Evolutionary conservation across 306 rosid genomes (phyloP), one percentile per base, ranked within the genome.

Genomic region (Cyamopsis tetragonoloba): DNA sequence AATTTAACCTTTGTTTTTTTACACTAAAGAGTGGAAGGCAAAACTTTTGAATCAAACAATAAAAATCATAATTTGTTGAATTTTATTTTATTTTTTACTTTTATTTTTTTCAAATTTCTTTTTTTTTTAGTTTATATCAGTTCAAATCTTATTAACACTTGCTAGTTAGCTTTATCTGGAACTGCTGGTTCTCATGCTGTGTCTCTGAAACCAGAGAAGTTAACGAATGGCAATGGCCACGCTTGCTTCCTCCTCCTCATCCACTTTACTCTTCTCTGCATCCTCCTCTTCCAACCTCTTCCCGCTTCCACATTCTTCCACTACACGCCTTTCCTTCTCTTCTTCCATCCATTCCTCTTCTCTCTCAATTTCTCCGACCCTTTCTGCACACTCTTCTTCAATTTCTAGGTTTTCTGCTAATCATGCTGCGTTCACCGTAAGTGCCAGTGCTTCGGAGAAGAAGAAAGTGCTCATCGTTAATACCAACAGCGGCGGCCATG

Each of bases 401-500:
- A 48, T n/a, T 42, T 66, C 85, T 39, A 78, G 77, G 43, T 80
- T 63, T 70, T 68, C 60, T 57, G 43, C 66, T 11, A 28, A 15
- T 37, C 43, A 12, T 17, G 79, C 85, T 48, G 72, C 85, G 49
- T 75, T 83, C 28, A 74, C 50, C 27, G 69, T 82, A 62, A 79
- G 9, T 66, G 96, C 91, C 24, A 68, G 50, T 64, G 82, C 87
- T 23, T 75, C 66, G 35, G 71, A 64, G 77, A 93, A 89, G 80
- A 88, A 93, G 78, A 88, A 86, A 18, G 96, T 86, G 17, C 85
- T 93, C 23, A 90, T 90, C 15, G 84, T 90, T 5, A 89, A 93
- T 31, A 90, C 97, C 42, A 75, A 93, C 71, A 86, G 92, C 10
- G 96, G 96, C 3, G 97, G 97, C 0, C 92, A 93, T n/a, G 92